Conservation (phyloP, 345 rosid genomes). For the Eucalyptus melliodora region DNA sequence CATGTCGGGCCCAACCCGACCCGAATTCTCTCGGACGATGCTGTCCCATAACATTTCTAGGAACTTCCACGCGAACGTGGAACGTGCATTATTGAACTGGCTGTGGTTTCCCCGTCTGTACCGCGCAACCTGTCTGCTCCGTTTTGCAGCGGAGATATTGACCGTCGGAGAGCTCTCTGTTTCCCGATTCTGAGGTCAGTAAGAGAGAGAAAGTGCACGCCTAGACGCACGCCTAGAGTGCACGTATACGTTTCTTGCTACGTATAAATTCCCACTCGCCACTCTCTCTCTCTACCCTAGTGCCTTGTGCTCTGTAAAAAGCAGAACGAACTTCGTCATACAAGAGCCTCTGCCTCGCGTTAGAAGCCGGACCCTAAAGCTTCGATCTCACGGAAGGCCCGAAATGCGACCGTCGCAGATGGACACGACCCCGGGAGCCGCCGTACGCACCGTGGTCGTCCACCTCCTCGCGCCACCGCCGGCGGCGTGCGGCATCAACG, state of each 20-base stretch:
- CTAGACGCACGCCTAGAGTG: neutral
- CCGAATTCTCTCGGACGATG: neutral
- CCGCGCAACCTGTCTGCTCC: neutral
- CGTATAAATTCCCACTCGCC: neutral
- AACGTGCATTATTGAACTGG: neutral
- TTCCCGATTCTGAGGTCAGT: neutral
- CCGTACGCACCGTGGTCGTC: neutral
- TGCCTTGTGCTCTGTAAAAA: neutral
- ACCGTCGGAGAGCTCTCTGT: neutral
- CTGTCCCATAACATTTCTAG: neutral
- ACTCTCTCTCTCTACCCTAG: neutral
- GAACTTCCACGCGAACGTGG: neutral
- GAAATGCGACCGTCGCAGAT: neutral
- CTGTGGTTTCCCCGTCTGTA: neutral
- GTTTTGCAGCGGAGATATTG: neutral
- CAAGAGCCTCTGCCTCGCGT: neutral
- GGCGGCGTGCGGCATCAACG: slow-evolving; percentile 8
- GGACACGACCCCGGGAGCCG: neutral
- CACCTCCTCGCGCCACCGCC: slow-evolving; percentile 1
- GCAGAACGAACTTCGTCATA: neutral
- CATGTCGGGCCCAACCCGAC: neutral
- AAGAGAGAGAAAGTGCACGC: neutral
- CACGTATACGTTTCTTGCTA: neutral
- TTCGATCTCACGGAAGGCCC: neutral
- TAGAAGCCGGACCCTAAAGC: neutral